phyloP scores from a whole-genome alignment of 2,329 filamentous ascomycete species.

The Scortechinia acanthostroma region DNA sequence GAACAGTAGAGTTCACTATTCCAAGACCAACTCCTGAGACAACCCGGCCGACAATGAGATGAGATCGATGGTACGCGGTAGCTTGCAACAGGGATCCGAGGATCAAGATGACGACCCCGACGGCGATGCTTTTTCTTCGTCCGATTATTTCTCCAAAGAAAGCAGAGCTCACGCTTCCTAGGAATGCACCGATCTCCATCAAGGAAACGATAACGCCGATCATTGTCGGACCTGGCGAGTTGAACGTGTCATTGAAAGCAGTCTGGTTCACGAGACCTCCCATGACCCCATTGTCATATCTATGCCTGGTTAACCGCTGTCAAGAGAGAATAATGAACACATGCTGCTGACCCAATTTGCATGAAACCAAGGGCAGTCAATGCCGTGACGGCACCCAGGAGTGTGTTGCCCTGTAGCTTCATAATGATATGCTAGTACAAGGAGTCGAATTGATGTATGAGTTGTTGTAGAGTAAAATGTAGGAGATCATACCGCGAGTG shows the following conservation, averaged over 20 bases:
- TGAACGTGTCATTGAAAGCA: neutral
- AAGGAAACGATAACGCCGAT: neutral
- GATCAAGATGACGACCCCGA: conserved; percentile 25
- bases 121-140: neutral
- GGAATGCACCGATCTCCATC: neutral
- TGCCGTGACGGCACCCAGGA: too few species aligned
- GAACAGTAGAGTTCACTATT: conserved; percentile 32
- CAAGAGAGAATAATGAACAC: too few species aligned
- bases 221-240: neutral
- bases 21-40: conserved; percentile 37
- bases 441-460: too few species aligned
- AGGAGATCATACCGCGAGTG: too few species aligned
- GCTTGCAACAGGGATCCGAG: conserved; percentile 34
- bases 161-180: neutral
- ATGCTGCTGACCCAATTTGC: too few species aligned
- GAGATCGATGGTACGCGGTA: conserved; percentile 28
- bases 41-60: conserved; percentile 34
- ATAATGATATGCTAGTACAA: too few species aligned
- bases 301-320: too few species aligned
- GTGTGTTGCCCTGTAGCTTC: too few species aligned
- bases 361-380: too few species aligned
- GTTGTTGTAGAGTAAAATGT: too few species aligned
- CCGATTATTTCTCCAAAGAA: neutral
- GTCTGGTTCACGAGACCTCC: neutral
- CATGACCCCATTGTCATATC: neutral